These are phyloP conservation scores for Penicillium rolfsii DNA, from an alignment of 2,329 filamentous ascomycete genomes.

Conservation along the genomic window DNA sequence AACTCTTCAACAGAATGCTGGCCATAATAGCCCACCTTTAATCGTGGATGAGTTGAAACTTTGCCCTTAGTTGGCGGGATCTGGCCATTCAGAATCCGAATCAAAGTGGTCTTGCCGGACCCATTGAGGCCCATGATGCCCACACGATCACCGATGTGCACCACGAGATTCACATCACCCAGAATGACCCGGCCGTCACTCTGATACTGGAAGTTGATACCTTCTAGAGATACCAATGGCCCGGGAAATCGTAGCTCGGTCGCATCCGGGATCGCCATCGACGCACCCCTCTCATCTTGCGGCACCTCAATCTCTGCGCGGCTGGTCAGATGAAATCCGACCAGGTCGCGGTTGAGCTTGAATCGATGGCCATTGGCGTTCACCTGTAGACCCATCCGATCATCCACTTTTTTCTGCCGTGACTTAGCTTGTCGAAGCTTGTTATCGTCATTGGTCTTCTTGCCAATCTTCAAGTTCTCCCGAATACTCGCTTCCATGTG, in stretches of 20 bases:
- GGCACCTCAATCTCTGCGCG: slow-evolving; percentile 74
- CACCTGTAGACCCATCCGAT: slow-evolving; percentile 76
- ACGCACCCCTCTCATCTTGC: slow-evolving; percentile 60
- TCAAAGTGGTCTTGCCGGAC: slow-evolving; percentile 77
- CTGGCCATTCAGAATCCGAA: slow-evolving; percentile 69
- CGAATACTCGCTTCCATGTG: slow-evolving; percentile 79
- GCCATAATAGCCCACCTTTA: slow-evolving; percentile 75
- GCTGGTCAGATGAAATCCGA: slow-evolving; percentile 61
- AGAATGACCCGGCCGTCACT: slow-evolving; percentile 54
- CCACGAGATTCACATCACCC: slow-evolving; percentile 66
- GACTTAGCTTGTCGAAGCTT: slow-evolving; percentile 84
- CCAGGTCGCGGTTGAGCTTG: slow-evolving; percentile 76
- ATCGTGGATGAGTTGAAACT: slow-evolving; percentile 67
- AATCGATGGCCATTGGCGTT: slow-evolving; percentile 73
- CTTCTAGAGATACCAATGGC: slow-evolving; percentile 71
- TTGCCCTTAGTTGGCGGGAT: slow-evolving; percentile 63
- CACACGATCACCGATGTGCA: slow-evolving; percentile 73
- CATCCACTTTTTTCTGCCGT: slow-evolving; percentile 80
- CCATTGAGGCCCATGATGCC: slow-evolving; percentile 81
- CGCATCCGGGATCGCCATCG: slow-evolving; percentile 64
- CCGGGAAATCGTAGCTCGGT: slow-evolving; percentile 75
- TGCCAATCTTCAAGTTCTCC: slow-evolving; percentile 74
- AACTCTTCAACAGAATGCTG: slow-evolving; percentile 77
- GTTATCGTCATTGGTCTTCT: slow-evolving; percentile 78
- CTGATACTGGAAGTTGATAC: slow-evolving; percentile 67